Evolutionary conservation across 331 rosid species (phyloP).

Genomic region (Acacia pycnantha): DNA sequence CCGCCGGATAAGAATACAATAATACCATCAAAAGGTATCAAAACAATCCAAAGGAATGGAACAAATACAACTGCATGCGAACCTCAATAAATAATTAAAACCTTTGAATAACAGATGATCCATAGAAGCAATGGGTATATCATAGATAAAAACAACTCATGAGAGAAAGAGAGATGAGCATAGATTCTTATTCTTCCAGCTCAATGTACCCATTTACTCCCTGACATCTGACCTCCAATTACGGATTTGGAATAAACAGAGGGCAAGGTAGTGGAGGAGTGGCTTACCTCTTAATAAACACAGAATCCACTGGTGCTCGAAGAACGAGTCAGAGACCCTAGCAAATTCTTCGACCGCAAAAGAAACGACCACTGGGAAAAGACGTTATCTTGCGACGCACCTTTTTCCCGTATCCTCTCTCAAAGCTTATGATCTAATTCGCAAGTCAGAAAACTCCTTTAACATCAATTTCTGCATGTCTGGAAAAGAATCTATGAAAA

Average conservation of each 20-base stretch:
- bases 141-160: neutral
- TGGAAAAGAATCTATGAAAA: slow-evolving; percentile 33
- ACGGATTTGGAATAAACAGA: slow-evolving; percentile 18
- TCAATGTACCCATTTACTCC: slow-evolving; percentile 26
- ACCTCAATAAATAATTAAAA: neutral
- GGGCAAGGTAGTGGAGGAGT: slow-evolving; percentile 38
- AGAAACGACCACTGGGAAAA: slow-evolving; percentile 29
- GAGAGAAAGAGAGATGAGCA: neutral
- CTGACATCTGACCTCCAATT: slow-evolving; percentile 25
- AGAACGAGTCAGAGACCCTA: slow-evolving; percentile 26
- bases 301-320: slow-evolving; percentile 18
- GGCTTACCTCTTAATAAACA: slow-evolving; percentile 56
- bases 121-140: neutral
- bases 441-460: slow-evolving; percentile 3
- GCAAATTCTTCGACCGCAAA: slow-evolving; percentile 49
- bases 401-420: slow-evolving; percentile 14
- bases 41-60: slow-evolving; percentile 5
- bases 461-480: slow-evolving; percentile 21
- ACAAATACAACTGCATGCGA: neutral
- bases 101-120: slow-evolving; percentile 9
- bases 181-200: slow-evolving; percentile 46
- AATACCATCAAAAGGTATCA: neutral
- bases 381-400: slow-evolving; percentile 5
- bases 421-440: slow-evolving; percentile 39
- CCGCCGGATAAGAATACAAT: neutral